Conservation (phyloP, 495 filamentous ascomycete species). For the Aspergillus nidulans region DNA sequence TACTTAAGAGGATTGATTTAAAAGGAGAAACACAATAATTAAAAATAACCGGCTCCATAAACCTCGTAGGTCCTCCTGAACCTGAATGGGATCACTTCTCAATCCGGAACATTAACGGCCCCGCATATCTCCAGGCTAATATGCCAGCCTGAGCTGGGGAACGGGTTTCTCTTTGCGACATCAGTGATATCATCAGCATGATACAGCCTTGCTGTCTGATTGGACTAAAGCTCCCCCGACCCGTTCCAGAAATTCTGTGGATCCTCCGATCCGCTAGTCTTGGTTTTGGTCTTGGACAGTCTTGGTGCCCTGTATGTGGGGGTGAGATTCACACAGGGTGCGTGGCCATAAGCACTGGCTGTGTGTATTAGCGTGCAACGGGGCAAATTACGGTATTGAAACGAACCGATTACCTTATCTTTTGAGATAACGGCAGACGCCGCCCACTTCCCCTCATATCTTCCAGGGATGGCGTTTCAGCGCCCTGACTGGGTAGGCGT, state of each 20-base stretch:
- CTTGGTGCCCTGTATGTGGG: constrained; percentile 35
- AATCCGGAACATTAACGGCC: constrained; percentile 29
- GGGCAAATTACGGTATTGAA: background rate
- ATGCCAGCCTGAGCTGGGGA: background rate
- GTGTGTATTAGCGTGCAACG: constrained; percentile 6
- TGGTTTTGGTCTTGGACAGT: constrained; percentile 32
- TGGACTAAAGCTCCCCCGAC: constrained; percentile 16
- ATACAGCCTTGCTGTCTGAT: constrained; percentile 17
- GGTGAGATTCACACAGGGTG: constrained; percentile 9
- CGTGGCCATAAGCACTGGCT: constrained; percentile 14
- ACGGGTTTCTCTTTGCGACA: constrained; percentile 8
- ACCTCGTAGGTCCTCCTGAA: background rate
- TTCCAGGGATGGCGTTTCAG: background rate
- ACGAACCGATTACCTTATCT: background rate
- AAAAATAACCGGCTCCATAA: background rate
- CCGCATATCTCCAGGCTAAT: constrained; percentile 24
- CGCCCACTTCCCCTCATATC: background rate
- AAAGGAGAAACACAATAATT: background rate
- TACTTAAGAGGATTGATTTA: background rate
- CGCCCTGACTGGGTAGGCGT: background rate
- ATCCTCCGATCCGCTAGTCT: constrained; percentile 35
- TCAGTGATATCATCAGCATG: constrained; percentile 36
- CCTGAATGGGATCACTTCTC: background rate
- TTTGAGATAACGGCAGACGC: background rate
- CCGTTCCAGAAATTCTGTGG: constrained; percentile 44